Base-by-base conservation (phyloP, 495 filamentous ascomycete species). In the Bacidia gigantensis region DNA sequence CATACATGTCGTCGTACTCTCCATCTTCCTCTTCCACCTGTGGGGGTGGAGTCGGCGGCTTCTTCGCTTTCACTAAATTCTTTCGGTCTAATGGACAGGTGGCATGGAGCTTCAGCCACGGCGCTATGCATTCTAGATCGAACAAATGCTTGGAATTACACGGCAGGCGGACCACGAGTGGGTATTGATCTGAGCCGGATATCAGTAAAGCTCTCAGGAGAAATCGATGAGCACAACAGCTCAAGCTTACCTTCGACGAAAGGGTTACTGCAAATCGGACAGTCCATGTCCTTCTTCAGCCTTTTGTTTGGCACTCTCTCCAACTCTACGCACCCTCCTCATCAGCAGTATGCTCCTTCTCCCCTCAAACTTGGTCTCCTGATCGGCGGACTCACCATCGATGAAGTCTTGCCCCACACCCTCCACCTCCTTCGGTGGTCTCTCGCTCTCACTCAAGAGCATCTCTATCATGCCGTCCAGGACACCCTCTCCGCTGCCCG, bases 121-220 rank as follows among this genome's bases (percentile, higher is more conserved):
- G 90, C 44, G 76, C 74, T n/a, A 98, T 84, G 63, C 92, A 98
- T 64, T 97, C 89, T 12, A 96, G 67, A 65, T 98, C 92, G 67
- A 95, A 96, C 23, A 80, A 62, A 64, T 98, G 92, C 20, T 73
- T 78, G 11, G 74, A 73, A 59, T 89, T 81, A 61, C 92, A 98
- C 21, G 88, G 87, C 50, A 98, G 71, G 57, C 81, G 77, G 26
- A 96, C 90, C 14, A 96, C 89, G 11, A 98, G 74, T 18, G 86
- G 84, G 57, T 88, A 81, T 39, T 70, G 58, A 53, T 84, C 80
- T 73, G 26, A 12, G 21, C 23, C 0, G 14, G 7, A 32, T 18
- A 20, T 53, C 3, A 43, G 20, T 23, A 35, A 26, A 29, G 11
- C 2, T 26, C 1, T 10, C n/a, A 39, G 14, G n/a, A 22, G 18